Evolutionary conservation across 2,329 filamentous ascomycete genomes (phyloP).

Genomic region (Fusarium temperatum): DNA sequence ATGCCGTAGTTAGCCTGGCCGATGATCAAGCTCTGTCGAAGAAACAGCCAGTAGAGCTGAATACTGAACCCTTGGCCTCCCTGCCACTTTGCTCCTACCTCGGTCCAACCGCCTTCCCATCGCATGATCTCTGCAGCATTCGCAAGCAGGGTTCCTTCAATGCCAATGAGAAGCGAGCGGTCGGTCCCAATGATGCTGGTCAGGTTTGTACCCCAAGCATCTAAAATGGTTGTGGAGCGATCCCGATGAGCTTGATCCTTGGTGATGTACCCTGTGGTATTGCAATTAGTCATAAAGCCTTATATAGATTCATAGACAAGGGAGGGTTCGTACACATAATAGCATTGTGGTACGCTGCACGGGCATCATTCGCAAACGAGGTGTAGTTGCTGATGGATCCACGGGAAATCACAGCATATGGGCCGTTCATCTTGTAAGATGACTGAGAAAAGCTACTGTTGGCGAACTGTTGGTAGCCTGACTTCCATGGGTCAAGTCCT

Average conservation of each 20-base stretch:
- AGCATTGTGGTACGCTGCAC: neutral
- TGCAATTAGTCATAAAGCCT: accelerated
- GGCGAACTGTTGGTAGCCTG: neutral
- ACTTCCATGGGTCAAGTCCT: neutral
- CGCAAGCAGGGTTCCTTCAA: neutral
- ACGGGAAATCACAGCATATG: neutral
- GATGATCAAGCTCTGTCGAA: neutral
- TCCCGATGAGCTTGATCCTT: neutral
- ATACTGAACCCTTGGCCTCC: neutral
- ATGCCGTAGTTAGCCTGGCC: neutral
- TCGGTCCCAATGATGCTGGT: neutral
- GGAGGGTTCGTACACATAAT: neutral
- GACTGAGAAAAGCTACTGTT: neutral
- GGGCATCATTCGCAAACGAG: neutral
- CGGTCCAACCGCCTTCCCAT: neutral
- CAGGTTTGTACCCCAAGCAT: neutral
- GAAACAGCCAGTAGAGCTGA: neutral
- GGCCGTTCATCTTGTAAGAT: neutral
- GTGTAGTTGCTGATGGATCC: neutral
- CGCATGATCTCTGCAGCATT: neutral
- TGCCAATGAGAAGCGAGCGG: neutral
- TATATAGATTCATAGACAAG: accelerated
- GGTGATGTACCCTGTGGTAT: neutral
- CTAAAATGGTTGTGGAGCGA: neutral
- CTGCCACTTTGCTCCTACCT: neutral